Evolutionary conservation across 768 basidiomycete species (phyloP).

Genomic region (Gloeopeniophorella convolvens): DNA sequence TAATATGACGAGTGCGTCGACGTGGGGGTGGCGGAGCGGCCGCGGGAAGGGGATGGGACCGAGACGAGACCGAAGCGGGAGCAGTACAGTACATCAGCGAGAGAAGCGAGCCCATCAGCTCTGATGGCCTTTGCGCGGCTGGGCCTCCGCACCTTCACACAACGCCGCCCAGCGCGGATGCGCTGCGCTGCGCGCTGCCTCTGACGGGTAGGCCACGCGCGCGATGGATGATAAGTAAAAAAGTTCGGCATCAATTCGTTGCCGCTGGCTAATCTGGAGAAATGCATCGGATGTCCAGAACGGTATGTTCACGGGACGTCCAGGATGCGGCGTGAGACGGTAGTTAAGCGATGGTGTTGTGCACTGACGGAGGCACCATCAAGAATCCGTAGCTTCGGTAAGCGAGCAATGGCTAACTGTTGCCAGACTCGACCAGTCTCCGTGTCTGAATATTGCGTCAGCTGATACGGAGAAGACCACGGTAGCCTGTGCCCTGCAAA

Average conservation of each 20-base stretch:
- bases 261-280: conserved; percentile 56
- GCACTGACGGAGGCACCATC: conserved; percentile 58
- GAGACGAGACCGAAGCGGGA: neutral
- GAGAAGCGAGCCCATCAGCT: neutral
- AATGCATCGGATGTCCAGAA: neutral
- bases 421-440: conserved; percentile 38
- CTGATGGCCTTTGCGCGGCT: neutral
- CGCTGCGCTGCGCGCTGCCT: conserved; percentile 36
- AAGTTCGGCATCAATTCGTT: conserved; percentile 75
- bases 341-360: neutral
- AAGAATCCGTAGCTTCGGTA: conserved; percentile 54
- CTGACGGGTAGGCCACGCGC: conserved; percentile 38
- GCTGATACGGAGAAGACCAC: too few species aligned
- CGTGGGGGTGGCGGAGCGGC: too few species aligned
- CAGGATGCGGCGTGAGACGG: conserved; percentile 5
- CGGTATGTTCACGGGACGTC: neutral
- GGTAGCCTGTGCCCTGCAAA: too few species aligned
- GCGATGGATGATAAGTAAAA: conserved; percentile 71
- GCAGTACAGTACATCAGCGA: neutral
- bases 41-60: too few species aligned
- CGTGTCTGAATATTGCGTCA: conserved; percentile 36
- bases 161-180: conserved; percentile 65
- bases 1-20: too few species aligned
- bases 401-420: conserved; percentile 57
- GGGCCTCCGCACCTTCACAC: conserved; percentile 45